Evolutionary conservation across 768 basidiomycete genomes (phyloP).

Genomic region (Psilocybe cubensis): DNA sequence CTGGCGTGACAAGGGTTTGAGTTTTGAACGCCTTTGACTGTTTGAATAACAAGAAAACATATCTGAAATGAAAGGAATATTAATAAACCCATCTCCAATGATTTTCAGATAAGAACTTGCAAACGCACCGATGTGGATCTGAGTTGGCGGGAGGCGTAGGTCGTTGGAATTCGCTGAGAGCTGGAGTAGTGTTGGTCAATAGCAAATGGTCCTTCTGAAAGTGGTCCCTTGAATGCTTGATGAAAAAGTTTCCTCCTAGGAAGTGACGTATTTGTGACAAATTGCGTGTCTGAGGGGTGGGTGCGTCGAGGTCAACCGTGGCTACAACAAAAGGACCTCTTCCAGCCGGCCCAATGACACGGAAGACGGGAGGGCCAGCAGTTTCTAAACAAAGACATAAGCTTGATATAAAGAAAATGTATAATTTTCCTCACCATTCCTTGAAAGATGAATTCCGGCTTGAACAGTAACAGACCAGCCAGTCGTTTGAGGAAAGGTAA

Average conservation of each 20-base stretch:
- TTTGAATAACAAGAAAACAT: slow-evolving; percentile 50
- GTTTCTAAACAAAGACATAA: neutral
- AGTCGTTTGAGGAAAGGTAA: slow-evolving; percentile 34
- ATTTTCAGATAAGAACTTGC: neutral
- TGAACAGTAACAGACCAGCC: slow-evolving; percentile 33
- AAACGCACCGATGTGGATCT: slow-evolving; percentile 43
- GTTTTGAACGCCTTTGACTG: slow-evolving; percentile 43
- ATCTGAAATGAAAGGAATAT: slow-evolving; percentile 31
- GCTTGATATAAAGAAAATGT: neutral
- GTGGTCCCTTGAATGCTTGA: neutral
- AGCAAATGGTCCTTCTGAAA: no score
- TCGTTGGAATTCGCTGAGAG: slow-evolving; percentile 42
- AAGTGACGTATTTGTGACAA: slow-evolving; percentile 51
- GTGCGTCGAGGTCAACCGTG: slow-evolving; percentile 52
- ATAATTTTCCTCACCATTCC: slow-evolving; percentile 28
- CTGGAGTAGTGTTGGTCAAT: slow-evolving; percentile 42
- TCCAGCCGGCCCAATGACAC: slow-evolving; percentile 28
- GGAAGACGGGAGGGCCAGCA: slow-evolving; percentile 26
- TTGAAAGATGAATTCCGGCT: slow-evolving; percentile 38
- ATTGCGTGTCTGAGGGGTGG: slow-evolving; percentile 49
- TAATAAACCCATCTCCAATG: neutral
- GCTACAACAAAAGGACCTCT: slow-evolving; percentile 51
- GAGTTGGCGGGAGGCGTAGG: slow-evolving; percentile 46
- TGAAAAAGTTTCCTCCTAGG: slow-evolving; percentile 44
- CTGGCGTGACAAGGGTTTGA: slow-evolving; percentile 43